These are phyloP conservation scores for Fusarium sp. DNA, from an alignment of 2,329 filamentous ascomycete species.

Conservation along the genomic window DNA sequence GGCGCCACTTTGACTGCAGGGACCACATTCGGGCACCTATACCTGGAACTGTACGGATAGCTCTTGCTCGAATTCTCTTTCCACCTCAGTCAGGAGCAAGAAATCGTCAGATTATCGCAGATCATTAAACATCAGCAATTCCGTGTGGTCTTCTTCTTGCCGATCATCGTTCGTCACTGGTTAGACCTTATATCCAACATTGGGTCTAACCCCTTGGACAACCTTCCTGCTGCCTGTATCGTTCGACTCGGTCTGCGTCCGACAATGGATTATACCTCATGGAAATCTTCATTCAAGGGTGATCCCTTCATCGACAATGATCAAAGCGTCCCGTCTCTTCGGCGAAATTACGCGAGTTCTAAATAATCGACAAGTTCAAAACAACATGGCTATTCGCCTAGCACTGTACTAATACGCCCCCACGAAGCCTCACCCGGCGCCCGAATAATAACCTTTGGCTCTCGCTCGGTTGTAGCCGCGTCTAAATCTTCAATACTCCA, in stretches of 20 bases:
- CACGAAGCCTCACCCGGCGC: constrained; percentile 17
- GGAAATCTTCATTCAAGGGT: constrained; percentile 19
- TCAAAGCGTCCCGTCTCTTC: constrained; percentile 32
- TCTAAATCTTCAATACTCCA: not conserved
- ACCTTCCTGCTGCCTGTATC: constrained; percentile 16
- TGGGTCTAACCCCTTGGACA: constrained; percentile 12
- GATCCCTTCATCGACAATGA: constrained; percentile 10
- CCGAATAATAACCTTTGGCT: constrained; percentile 16
- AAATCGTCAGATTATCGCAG: constrained; percentile 9
- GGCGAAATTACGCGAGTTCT: constrained; percentile 26
- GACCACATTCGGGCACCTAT: constrained; percentile 15
- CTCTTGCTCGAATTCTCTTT: not conserved
- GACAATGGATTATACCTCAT: constrained; percentile 26
- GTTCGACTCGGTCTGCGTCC: constrained; percentile 30
- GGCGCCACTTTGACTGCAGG: constrained; percentile 13
- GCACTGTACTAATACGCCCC: not conserved
- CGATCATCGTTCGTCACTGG: not conserved
- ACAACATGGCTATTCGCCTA: constrained; percentile 5
- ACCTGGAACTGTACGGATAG: not conserved
- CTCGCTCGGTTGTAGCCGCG: constrained; percentile 19
- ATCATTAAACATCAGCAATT: constrained; percentile 1
- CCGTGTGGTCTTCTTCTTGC: not conserved
- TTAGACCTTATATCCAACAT: constrained; percentile 4
- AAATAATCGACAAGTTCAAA: constrained; percentile 12
- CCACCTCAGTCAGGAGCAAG: not conserved